phyloP scores from a whole-genome alignment of 75 land plant genomes.

The Pinus albicaulis region DNA sequence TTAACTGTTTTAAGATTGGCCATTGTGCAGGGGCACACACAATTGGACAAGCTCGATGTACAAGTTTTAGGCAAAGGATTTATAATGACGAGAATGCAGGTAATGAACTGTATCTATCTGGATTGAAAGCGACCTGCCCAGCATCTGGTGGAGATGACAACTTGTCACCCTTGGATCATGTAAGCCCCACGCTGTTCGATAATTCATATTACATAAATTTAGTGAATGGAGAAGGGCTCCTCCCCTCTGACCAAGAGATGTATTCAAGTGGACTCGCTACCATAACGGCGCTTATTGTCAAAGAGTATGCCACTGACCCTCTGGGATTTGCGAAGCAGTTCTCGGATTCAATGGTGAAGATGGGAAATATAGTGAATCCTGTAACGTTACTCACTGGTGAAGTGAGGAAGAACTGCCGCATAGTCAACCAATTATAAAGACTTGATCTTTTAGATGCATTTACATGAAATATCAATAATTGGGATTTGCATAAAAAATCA shows the following conservation, averaged over 20 bases:
- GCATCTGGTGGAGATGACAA: conserved; percentile 34
- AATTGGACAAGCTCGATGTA: conserved; percentile 77
- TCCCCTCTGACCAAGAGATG: conserved; percentile 34
- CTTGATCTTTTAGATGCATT: too few relatives aligned
- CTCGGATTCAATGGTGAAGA: conserved; percentile 69
- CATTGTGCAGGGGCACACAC: conserved; percentile 67
- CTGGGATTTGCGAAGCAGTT: conserved; percentile 56
- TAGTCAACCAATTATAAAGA: conserved; percentile 27
- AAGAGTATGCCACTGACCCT: conserved; percentile 33
- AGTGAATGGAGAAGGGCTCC: conserved; percentile 54
- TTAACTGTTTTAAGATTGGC: conserved; percentile 43
- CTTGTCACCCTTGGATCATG: conserved; percentile 53
- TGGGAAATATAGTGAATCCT: conserved; percentile 59
- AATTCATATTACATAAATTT: conserved; percentile 58
- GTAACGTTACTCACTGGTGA: conserved; percentile 51
- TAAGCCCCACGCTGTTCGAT: conserved; percentile 66
- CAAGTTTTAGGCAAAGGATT: conserved; percentile 49
- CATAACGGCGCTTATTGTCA: conserved; percentile 36
- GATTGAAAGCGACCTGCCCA: conserved; percentile 53
- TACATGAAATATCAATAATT: too few relatives aligned
- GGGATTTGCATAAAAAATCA: too few relatives aligned
- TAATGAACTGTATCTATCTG: conserved; percentile 22
- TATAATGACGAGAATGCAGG: conserved; percentile 35
- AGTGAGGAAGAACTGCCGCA: conserved; percentile 75
- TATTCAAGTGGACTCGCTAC: conserved; percentile 3